Conservation (phyloP, 1,284 basidiomycete species). For the Fistulina hepatica region DNA sequence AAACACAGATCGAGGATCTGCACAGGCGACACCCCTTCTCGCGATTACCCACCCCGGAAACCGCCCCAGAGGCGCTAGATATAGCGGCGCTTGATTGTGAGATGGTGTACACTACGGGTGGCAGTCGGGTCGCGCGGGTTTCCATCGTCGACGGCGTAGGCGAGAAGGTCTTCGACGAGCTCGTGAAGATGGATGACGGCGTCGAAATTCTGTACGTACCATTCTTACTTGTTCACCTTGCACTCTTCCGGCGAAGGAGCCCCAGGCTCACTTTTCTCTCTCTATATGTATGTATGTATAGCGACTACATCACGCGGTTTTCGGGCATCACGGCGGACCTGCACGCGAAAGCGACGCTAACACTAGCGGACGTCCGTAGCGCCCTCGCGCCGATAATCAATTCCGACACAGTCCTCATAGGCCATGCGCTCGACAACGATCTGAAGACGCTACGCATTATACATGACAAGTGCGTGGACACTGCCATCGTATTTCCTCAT, state of each 20-base stretch:
- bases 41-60: conserved; percentile 27
- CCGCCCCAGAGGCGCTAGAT: conserved; percentile 40
- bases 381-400: conserved; percentile 64
- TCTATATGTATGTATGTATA: conserved; percentile 22
- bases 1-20: conserved; percentile 55
- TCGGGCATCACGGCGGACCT: conserved; percentile 69
- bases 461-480: conserved; percentile 76
- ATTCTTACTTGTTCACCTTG: background rate
- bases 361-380: conserved; percentile 54
- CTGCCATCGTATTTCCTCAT: conserved; percentile 77
- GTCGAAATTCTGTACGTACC: conserved; percentile 61
- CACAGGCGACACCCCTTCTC: conserved; percentile 72
- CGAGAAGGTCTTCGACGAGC: conserved; percentile 66
- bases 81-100: conserved; percentile 85
- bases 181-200: conserved; percentile 68
- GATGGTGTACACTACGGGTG: conserved; percentile 87
- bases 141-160: conserved; percentile 77
- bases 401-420: conserved; percentile 71
- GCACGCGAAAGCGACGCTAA: conserved; percentile 48
- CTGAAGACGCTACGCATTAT: conserved; percentile 78
- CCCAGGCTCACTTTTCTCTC: background rate
- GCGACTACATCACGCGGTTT: conserved; percentile 85
- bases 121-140: conserved; percentile 77
- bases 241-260: no score
- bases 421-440: conserved; percentile 85